Conservation (phyloP, 768 basidiomycete species). For the Amanita subjunquillea region DNA sequence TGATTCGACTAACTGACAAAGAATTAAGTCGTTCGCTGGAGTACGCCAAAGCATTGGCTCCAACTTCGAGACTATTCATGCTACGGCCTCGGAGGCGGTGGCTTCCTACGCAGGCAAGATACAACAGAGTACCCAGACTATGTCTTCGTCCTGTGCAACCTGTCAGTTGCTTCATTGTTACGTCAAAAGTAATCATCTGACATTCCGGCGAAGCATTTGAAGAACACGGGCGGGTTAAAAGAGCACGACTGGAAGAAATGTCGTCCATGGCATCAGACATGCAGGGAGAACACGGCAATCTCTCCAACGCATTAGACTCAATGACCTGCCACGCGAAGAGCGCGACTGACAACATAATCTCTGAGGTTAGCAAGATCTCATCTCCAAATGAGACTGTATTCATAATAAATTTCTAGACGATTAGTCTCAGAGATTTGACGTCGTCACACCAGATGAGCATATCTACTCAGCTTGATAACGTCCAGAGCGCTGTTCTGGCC, state of each 20-base stretch:
- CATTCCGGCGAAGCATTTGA: conserved; percentile 38
- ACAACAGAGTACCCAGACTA: conserved; percentile 33
- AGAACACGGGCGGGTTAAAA: conserved; percentile 50
- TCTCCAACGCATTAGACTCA: conserved; percentile 34
- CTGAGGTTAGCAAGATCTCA: conserved; percentile 32
- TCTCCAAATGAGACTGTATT: too few species aligned
- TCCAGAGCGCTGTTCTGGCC: conserved; percentile 39
- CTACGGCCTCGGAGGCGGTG: conserved; percentile 33
- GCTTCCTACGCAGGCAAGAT: conserved; percentile 41
- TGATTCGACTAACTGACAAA: background rate
- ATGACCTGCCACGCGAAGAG: background rate
- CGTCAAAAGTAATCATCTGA: background rate
- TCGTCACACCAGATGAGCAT: conserved; percentile 35
- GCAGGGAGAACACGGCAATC: conserved; percentile 38
- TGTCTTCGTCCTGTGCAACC: conserved; percentile 32
- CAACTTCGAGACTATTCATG: conserved; percentile 34
- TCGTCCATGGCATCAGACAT: conserved; percentile 35
- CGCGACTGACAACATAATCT: conserved; percentile 17
- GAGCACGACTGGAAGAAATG: conserved; percentile 54
- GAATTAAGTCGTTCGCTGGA: conserved; percentile 27
- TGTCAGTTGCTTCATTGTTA: conserved; percentile 22
- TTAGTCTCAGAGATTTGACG: conserved; percentile 26
- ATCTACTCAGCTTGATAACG: conserved; percentile 30
- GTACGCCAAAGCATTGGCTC: conserved; percentile 29
- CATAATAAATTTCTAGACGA: conserved; percentile 22